These are phyloP conservation scores for Persicaria tinctoria DNA, from an alignment of 148 eudicot species.

Conservation along the genomic window DNA sequence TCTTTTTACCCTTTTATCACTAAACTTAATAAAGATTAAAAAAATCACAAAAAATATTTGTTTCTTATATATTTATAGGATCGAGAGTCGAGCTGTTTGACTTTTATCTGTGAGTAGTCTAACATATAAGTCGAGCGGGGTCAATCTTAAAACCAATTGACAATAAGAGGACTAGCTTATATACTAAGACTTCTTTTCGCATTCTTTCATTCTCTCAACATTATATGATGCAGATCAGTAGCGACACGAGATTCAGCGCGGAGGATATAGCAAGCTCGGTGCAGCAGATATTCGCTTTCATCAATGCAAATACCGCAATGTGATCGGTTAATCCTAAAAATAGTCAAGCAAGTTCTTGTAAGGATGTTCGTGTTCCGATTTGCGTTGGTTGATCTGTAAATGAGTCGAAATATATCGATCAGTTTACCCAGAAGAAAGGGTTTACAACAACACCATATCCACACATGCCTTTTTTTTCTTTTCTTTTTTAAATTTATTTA, in stretches of 20 bases:
- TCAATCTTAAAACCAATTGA: no score
- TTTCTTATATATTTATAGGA: no score
- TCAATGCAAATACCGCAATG: conserved; percentile 44
- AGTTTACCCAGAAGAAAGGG: neutral
- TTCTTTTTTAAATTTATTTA: no score
- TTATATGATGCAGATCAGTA: conserved; percentile 39
- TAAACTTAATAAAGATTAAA: no score
- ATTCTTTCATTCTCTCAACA: no score
- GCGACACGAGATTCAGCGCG: conserved; percentile 60
- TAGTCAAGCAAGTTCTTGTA: neutral
- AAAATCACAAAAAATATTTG: no score
- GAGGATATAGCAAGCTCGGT: conserved; percentile 84
- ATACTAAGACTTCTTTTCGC: no score
- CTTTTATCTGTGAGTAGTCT: no score
- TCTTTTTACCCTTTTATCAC: no score
- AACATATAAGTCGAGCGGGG: no score
- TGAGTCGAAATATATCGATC: neutral
- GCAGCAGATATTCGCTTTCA: conserved; percentile 75
- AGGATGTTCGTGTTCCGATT: neutral
- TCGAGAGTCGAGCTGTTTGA: no score
- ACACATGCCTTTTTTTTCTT: neutral
- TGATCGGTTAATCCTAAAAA: neutral
- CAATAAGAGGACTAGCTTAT: no score
- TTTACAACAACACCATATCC: neutral
- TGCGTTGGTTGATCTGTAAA: neutral